phyloP scores from a whole-genome alignment of 2,329 filamentous ascomycete genomes.

The Emergomyces orientalis region DNA sequence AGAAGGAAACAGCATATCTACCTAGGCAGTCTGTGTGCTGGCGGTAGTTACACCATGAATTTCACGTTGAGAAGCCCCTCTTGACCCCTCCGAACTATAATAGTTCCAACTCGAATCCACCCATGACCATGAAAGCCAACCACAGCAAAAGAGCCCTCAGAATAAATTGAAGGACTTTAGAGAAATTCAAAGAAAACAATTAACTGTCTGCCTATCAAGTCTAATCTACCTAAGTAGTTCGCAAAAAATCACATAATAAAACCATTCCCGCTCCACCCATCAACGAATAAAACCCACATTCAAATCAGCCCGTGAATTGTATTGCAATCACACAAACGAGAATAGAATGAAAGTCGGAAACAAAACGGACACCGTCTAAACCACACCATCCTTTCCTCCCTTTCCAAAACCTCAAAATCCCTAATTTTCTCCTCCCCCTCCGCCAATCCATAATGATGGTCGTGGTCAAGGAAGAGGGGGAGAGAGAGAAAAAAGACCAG shows the following conservation, averaged over 20 bases:
- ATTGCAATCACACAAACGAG: not conserved
- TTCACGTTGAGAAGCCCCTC: no score
- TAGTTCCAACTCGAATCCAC: no score
- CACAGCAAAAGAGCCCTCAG: no score
- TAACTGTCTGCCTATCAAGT: not conserved
- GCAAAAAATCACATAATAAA: not conserved
- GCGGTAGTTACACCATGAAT: not conserved
- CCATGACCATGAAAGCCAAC: no score
- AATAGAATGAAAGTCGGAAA: not conserved
- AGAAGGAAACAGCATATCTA: not conserved
- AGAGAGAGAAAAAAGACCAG: not conserved
- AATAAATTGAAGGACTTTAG: no score
- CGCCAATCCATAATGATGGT: slow-evolving; percentile 3
- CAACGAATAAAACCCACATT: not conserved
- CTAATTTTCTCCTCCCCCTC: not conserved
- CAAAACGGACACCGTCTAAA: not conserved
- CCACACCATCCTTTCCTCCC: not conserved
- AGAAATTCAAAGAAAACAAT: no score
- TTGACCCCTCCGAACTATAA: no score
- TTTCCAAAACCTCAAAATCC: not conserved
- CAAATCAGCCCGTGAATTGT: not conserved
- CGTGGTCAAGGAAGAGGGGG: not conserved
- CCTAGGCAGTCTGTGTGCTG: not conserved
- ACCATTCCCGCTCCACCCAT: not conserved
- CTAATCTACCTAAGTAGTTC: not conserved